These are phyloP conservation scores for Punica granatum DNA, from an alignment of 345 rosid genomes.

Conservation along the genomic window DNA sequence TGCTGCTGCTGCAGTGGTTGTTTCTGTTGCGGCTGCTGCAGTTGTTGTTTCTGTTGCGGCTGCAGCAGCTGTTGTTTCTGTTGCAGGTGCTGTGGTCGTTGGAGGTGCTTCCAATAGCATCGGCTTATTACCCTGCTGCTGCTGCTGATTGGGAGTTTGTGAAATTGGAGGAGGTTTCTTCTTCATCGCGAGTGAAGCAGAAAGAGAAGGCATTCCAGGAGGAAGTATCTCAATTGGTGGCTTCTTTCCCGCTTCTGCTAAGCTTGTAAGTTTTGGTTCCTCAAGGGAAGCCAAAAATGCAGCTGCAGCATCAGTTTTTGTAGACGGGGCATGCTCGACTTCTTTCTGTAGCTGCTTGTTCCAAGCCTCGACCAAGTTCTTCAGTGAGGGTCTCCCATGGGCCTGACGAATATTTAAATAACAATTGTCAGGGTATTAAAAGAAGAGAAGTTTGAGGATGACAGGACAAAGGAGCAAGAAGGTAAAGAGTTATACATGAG, in stretches of 20 bases:
- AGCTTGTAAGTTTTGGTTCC: constrained; percentile 80
- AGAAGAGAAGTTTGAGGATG: background rate
- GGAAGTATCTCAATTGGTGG: constrained; percentile 87
- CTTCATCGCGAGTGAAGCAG: constrained; percentile 60
- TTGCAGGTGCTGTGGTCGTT: constrained; percentile 22
- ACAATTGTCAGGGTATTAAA: constrained; percentile 15
- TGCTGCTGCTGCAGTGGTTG: background rate
- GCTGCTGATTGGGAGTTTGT: constrained; percentile 24
- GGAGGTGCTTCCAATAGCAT: constrained; percentile 57
- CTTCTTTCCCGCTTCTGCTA: constrained; percentile 76
- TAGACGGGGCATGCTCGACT: constrained; percentile 61
- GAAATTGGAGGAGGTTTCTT: constrained; percentile 48
- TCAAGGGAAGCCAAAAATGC: constrained; percentile 89
- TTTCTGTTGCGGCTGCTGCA: constrained; percentile 14
- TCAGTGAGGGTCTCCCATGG: constrained; percentile 88
- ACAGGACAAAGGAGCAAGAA: background rate
- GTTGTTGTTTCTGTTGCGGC: constrained; percentile 18
- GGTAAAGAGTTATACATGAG: constrained; percentile 57
- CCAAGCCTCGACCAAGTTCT: constrained; percentile 85
- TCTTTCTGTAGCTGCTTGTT: constrained; percentile 85
- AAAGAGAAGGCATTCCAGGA: constrained; percentile 86
- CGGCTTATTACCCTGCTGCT: constrained; percentile 54
- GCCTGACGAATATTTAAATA: constrained; percentile 45
- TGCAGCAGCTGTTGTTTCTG: constrained; percentile 15
- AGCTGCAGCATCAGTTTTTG: constrained; percentile 85